A percentile compares a stretch with the other conserved stretches of the same genome.
phyloP scores from a whole-genome alignment of 495 filamentous ascomycete genomes.

The Tuber microsphaerosporum region DNA sequence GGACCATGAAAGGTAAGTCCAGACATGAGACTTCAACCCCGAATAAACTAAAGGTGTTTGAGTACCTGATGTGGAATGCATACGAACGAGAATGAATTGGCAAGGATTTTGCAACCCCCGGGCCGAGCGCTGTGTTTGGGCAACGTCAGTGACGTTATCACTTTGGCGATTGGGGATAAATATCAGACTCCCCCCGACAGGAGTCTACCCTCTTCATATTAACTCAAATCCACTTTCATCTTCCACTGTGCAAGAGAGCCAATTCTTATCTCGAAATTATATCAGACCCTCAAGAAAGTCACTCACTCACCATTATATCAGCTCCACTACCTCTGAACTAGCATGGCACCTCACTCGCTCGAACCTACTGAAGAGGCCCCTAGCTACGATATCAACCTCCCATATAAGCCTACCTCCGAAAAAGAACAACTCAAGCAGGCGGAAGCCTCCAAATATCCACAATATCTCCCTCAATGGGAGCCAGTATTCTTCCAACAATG shows the following conservation, averaged over 20 bases:
- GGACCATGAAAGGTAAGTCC: slow-evolving; percentile 22
- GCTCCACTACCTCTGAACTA: slow-evolving; percentile 1
- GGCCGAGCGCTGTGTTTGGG: neutral
- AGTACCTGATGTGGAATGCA: neutral
- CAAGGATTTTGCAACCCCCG: neutral
- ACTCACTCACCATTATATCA: slow-evolving; percentile 5
- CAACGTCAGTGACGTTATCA: neutral
- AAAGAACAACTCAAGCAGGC: slow-evolving; percentile 44
- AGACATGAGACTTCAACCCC: slow-evolving; percentile 9
- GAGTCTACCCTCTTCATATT: slow-evolving; percentile 10
- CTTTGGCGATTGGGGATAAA: neutral
- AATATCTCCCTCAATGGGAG: slow-evolving; percentile 44
- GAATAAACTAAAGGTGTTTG: neutral
- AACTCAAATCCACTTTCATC: slow-evolving; percentile 6
- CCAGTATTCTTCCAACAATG: slow-evolving; percentile 39
- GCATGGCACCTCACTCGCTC: slow-evolving; percentile 39
- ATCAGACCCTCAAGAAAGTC: neutral
- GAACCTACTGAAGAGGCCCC: slow-evolving; percentile 45
- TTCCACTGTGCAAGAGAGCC: neutral
- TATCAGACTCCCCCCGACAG: slow-evolving; percentile 4
- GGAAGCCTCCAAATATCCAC: slow-evolving; percentile 37
- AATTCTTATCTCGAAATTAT: neutral
- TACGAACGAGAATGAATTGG: neutral
- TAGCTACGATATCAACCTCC: slow-evolving; percentile 55
- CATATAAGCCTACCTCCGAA: slow-evolving; percentile 47